Evolutionary conservation across 2,329 filamentous ascomycete species (phyloP).

Genomic region (Pseudogymnoascus sp.): DNA sequence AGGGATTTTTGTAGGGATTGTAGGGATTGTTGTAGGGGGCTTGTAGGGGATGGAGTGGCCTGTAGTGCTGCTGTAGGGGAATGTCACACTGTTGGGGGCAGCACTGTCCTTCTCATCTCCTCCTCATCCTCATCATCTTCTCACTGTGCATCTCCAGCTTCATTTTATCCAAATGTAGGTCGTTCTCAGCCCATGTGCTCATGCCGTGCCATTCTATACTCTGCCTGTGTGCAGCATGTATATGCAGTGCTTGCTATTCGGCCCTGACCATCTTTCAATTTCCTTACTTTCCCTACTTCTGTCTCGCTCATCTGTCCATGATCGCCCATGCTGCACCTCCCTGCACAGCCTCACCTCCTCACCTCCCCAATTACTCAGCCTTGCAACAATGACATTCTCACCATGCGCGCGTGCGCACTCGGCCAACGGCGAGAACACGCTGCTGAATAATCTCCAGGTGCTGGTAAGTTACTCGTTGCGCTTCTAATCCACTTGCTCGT

Average conservation of each 20-base stretch:
- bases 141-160: neutral
- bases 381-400: neutral
- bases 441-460: neutral
- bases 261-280: neutral
- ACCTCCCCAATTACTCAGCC: neutral
- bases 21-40: too few species aligned
- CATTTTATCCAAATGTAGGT: constrained; percentile 2
- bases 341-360: neutral
- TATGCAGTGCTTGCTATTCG: neutral
- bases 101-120: neutral
- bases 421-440: neutral
- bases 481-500: neutral
- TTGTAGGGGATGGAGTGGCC: neutral
- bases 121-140: neutral
- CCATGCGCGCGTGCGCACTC: neutral
- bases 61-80: neutral
- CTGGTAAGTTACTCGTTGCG: neutral
- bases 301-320: neutral
- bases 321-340: neutral
- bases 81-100: neutral
- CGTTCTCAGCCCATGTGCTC: neutral
- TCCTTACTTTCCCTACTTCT: neutral
- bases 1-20: too few species aligned
- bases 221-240: neutral
- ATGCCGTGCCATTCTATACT: neutral